phyloP scores from a whole-genome alignment of 257 asterid species.

The Lycium ferocissimum region DNA sequence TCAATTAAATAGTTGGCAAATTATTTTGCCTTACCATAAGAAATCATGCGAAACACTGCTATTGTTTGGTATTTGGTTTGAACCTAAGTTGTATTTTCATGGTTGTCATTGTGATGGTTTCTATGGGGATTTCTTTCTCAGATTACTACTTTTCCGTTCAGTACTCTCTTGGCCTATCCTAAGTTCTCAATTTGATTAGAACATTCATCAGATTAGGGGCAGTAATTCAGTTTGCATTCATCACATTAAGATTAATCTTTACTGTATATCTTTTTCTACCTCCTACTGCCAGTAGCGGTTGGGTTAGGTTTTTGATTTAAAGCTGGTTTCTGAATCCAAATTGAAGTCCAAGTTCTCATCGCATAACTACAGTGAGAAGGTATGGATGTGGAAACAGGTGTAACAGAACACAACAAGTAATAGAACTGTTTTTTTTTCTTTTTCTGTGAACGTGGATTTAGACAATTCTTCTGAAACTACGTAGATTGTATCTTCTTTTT shows the following conservation, averaged over 20 bases:
- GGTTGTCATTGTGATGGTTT: constrained; percentile 22
- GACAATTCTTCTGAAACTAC: constrained; percentile 5
- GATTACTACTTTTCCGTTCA: not conserved
- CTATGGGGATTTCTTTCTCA: not conserved
- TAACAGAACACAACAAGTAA: not conserved
- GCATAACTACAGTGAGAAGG: not conserved
- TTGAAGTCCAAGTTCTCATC: not conserved
- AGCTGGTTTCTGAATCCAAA: constrained; percentile 6
- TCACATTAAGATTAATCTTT: constrained; percentile 11
- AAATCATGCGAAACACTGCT: not conserved
- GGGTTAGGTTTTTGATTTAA: not conserved
- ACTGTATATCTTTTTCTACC: not conserved
- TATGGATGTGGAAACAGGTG: constrained; percentile 12
- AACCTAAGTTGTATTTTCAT: not conserved
- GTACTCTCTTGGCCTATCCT: constrained; percentile 3
- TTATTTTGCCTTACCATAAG: not conserved
- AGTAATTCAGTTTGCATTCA: not conserved
- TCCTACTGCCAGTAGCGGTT: not conserved
- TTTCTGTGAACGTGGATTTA: not conserved
- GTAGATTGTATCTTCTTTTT: not conserved
- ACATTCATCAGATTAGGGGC: not conserved
- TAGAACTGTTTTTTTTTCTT: not conserved
- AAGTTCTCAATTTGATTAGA: not conserved
- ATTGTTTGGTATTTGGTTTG: not conserved
- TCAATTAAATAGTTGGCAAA: not conserved